These are phyloP conservation scores for Flaveria bidentis DNA, from an alignment of 129 eudicot genomes.

Conservation along the genomic window DNA sequence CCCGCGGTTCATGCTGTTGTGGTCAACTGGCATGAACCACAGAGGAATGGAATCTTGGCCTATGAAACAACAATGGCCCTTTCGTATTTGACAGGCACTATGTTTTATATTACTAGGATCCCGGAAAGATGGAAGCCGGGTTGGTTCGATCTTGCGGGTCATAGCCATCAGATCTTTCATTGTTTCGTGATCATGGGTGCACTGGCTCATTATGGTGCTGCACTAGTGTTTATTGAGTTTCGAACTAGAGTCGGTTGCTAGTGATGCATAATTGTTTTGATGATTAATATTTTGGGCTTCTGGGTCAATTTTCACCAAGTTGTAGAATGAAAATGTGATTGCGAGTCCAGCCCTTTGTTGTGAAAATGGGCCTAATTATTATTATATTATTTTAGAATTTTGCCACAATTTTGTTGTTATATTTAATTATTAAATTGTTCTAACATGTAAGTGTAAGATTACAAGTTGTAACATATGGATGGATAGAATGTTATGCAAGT, in stretches of 20 bases:
- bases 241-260: slow-evolving; percentile 55
- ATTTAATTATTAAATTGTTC: slow-evolving; percentile 19
- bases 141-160: slow-evolving; percentile 90
- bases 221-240: slow-evolving; percentile 60
- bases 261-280: slow-evolving; percentile 9
- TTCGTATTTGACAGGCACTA: slow-evolving; percentile 73
- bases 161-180: slow-evolving; percentile 96
- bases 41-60: slow-evolving; percentile 59
- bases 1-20: slow-evolving; percentile 76
- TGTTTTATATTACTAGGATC: slow-evolving; percentile 68
- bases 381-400: not conserved
- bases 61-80: slow-evolving; percentile 76
- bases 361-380: slow-evolving; percentile 30
- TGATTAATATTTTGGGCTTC: slow-evolving; percentile 17
- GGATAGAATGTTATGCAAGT: slow-evolving; percentile 10
- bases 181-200: slow-evolving; percentile 91
- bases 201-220: slow-evolving; percentile 92
- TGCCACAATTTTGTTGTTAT: slow-evolving; percentile 8
- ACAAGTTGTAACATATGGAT: slow-evolving; percentile 27
- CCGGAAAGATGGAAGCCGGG: slow-evolving; percentile 97
- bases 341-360: slow-evolving; percentile 28
- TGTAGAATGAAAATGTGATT: slow-evolving; percentile 33
- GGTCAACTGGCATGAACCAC: slow-evolving; percentile 77
- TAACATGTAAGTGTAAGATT: slow-evolving; percentile 28
- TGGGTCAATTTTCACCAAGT: slow-evolving; percentile 23